These are phyloP conservation scores for Nicotiana attenuata DNA, from an alignment of 257 asterid genomes.

Conservation along the genomic window DNA sequence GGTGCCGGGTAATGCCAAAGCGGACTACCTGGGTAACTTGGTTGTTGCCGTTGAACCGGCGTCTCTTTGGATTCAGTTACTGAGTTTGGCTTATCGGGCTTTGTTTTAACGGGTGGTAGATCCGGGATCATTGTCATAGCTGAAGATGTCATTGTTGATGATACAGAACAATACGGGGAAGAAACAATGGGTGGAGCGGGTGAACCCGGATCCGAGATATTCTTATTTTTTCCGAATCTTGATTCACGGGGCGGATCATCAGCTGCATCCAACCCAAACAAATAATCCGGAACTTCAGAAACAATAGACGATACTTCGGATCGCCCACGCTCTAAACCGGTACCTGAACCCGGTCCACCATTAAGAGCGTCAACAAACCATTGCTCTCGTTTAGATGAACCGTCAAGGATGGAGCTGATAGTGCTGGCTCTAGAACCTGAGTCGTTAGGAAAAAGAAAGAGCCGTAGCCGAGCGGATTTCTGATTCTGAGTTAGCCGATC, in stretches of 20 bases:
- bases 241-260: constrained; percentile 49
- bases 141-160: constrained; percentile 60
- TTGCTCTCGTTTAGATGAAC: constrained; percentile 76
- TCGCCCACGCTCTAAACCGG: constrained; percentile 67
- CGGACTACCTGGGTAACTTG: constrained; percentile 49
- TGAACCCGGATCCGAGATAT: constrained; percentile 73
- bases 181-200: constrained; percentile 52
- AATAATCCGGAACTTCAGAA: constrained; percentile 83
- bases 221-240: constrained; percentile 29
- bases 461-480: constrained; percentile 65
- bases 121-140: constrained; percentile 47
- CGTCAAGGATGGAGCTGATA: constrained; percentile 78
- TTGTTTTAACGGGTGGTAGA: constrained; percentile 79
- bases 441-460: constrained; percentile 56
- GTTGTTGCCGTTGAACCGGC: constrained; percentile 24
- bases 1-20: constrained; percentile 66
- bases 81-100: constrained; percentile 33
- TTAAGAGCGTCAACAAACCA: constrained; percentile 90
- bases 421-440: constrained; percentile 47
- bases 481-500: constrained; percentile 60
- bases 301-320: constrained; percentile 85
- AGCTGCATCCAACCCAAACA: constrained; percentile 80
- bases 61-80: constrained; percentile 28
- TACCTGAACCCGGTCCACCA: constrained; percentile 45
- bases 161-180: constrained; percentile 69